phyloP scores from a whole-genome alignment of 352 stramenopile genomes.

The Pythium pectinolyticum region DNA sequence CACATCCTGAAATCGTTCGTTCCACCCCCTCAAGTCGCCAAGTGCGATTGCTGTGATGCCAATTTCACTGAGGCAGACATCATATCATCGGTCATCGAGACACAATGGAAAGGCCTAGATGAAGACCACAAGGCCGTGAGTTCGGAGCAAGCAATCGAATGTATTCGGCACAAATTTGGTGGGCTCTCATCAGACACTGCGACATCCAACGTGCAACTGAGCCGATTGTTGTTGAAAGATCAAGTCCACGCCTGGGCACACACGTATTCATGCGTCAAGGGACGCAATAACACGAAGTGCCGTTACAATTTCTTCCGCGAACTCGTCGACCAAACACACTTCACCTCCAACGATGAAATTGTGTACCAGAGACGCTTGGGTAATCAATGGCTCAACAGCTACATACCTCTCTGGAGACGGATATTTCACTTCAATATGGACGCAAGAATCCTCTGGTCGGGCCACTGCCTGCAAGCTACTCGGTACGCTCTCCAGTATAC shows the following conservation, averaged over 20 bases:
- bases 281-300: constrained; percentile 16
- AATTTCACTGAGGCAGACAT: constrained; percentile 6
- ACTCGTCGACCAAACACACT: constrained; percentile 1
- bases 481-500: constrained; percentile 31
- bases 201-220: constrained; percentile 25
- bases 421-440: constrained; percentile 38
- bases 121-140: constrained; percentile 5
- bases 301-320: constrained; percentile 32
- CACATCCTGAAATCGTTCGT: constrained; percentile 10
- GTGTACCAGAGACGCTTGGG: constrained; percentile 17
- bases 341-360: constrained; percentile 20
- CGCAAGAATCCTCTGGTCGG: constrained; percentile 21
- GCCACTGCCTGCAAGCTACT: constrained; percentile 17
- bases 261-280: constrained; percentile 28
- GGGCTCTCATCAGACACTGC: constrained; percentile 10
- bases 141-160: constrained; percentile 2
- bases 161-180: constrained; percentile 17
- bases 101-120: constrained; percentile 14
- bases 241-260: constrained; percentile 25
- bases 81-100: not conserved
- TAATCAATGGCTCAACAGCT: constrained; percentile 34
- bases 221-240: constrained; percentile 14
- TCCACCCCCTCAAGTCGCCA: not conserved
- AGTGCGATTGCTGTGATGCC: not conserved
- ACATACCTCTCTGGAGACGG: constrained; percentile 22